Evolutionary conservation across 208 protist genomes (phyloP), one percentile per base, ranked within the genome.

Genomic region (Trypanosoma lewisi): DNA sequence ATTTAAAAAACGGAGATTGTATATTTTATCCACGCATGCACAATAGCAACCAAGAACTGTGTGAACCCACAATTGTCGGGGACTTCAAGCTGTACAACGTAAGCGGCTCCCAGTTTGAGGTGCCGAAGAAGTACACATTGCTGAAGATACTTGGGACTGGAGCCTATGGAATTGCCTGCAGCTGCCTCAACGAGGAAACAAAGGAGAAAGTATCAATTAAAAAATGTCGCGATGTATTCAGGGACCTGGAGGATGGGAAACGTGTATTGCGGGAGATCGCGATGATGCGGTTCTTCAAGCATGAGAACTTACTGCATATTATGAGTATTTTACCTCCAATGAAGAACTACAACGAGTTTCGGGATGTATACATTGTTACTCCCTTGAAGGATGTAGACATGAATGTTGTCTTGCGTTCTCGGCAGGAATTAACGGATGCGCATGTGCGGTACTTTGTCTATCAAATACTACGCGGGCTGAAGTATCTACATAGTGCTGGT

Each of bases 321-420:
- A 81, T 95, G 52, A 91, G 97, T 68, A 97, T 99, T 41, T 82
- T 99, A 28, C 87, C 87, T 0, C 87, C 87, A 51, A 64, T 94
- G 63, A 83, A 88, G 69, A 73, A 73, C 58, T 97, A 97, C 78
- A 89, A 75, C 21, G 81, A 97, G 31, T 97, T 96, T 65, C 97
- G 97, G 58, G 87, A 94, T 62, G 85, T 99, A 17, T 98, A 97
- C 51, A 83, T 99, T 28, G 97, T 99, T 30, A 98, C 98, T 34
- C 97, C 98, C 58, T 97, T 96, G 61, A 88, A 98, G 62, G 96
- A 98, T 49, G 87, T 98, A 28, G 98, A 99, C 64, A 77, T 99
- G 71, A 99, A 99, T 70, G 88, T 91, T 11, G 83, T 94, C 36
- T 70, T 94, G 21, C 87, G 84, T 58, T 91, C 84, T 6, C 95